Conservation (phyloP, 306 rosid species). For the Pueraria montana region DNA sequence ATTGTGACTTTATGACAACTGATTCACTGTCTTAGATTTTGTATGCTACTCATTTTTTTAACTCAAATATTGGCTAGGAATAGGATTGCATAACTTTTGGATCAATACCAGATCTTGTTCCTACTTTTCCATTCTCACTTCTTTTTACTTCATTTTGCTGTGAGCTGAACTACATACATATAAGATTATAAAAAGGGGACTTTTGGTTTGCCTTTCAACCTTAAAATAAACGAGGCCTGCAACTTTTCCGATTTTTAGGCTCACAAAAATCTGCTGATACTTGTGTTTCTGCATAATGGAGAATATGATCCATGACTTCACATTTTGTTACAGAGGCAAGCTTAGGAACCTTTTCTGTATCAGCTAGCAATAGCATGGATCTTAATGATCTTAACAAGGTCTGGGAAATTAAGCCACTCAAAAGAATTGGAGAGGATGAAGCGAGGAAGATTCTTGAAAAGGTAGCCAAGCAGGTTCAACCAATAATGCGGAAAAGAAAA, state of each 20-base stretch:
- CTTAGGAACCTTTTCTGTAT: background rate
- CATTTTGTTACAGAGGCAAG: background rate
- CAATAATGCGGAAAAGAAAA: slow-evolving; percentile 63
- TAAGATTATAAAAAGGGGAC: too few relatives aligned
- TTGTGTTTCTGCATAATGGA: too few relatives aligned
- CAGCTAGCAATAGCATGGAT: slow-evolving; percentile 50
- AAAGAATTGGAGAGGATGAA: slow-evolving; percentile 67
- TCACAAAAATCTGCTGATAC: too few relatives aligned
- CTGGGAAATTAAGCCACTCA: slow-evolving; percentile 66
- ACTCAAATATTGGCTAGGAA: background rate
- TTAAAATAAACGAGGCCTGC: too few relatives aligned
- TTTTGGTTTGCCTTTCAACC: too few relatives aligned
- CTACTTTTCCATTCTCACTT: too few relatives aligned
- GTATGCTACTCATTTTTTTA: background rate
- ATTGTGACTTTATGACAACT: background rate
- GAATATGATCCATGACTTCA: background rate
- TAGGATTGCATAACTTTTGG: background rate
- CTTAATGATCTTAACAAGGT: slow-evolving; percentile 77
- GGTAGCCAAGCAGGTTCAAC: slow-evolving; percentile 69
- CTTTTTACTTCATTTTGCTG: too few relatives aligned
- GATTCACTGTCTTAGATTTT: background rate
- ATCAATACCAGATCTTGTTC: background rate
- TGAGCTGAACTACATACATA: too few relatives aligned
- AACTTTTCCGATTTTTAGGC: too few relatives aligned
- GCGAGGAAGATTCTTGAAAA: slow-evolving; percentile 59